Percentiles rank a stretch among this genome's conserved stretches.
Conservation (phyloP, 441 rosid genomes). For the Erodium trifolium region DNA sequence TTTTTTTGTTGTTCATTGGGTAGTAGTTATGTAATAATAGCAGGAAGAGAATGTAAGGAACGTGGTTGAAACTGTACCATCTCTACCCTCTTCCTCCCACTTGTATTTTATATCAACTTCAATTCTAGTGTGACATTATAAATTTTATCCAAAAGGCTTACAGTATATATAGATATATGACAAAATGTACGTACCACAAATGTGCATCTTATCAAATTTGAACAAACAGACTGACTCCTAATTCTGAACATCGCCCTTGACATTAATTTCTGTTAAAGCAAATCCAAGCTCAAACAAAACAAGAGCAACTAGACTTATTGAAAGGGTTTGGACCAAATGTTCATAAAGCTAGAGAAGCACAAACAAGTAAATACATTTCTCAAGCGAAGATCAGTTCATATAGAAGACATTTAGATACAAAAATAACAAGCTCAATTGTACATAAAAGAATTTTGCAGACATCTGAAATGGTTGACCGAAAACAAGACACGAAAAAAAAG, state of each 20-base stretch:
- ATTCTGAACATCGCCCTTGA: no score
- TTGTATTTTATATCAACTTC: neutral
- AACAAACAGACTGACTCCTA: no score
- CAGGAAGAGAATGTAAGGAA: slow-evolving; percentile 23
- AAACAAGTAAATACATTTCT: neutral
- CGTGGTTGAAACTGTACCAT: neutral
- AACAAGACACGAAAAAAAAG: neutral
- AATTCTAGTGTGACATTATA: neutral
- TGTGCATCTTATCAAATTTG: no score
- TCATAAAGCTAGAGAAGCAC: neutral
- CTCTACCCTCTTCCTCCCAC: neutral
- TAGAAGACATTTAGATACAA: slow-evolving; percentile 25
- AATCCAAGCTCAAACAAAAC: neutral
- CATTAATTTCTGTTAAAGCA: no score
- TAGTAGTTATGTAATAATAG: slow-evolving; percentile 19
- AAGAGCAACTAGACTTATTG: neutral
- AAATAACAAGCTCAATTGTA: slow-evolving; percentile 29
- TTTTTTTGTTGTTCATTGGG: slow-evolving; percentile 25
- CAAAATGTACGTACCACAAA: no score
- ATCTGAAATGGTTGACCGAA: neutral
- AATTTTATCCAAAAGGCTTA: no score
- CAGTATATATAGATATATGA: no score
- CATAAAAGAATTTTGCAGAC: slow-evolving; percentile 16
- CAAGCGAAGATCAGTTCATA: neutral
- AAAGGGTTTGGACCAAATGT: neutral